A percentile compares a stretch with the other conserved stretches of the same genome.
phyloP scores from a whole-genome alignment of 495 filamentous ascomycete genomes.

The Penicillium maclennaniae region DNA sequence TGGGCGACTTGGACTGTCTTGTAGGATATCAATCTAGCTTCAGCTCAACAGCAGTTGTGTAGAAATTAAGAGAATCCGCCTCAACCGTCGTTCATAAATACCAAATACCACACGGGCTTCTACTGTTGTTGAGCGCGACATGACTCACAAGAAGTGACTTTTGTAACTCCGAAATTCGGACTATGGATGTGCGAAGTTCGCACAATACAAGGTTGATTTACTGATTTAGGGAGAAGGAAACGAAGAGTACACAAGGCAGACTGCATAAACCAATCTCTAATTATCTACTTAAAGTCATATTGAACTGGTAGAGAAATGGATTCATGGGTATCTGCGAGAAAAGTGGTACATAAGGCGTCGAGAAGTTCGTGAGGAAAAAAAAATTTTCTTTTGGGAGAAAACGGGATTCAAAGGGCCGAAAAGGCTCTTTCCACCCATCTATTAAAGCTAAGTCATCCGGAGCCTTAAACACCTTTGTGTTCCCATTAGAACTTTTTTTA shows the following conservation, averaged over 20 bases:
- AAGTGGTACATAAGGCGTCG: conserved; percentile 37
- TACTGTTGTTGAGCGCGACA: no score
- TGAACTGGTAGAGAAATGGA: conserved; percentile 42
- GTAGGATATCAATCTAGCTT: no score
- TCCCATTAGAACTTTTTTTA: conserved; percentile 26
- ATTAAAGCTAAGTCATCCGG: conserved; percentile 32
- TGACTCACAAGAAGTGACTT: no score
- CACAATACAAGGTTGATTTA: neutral
- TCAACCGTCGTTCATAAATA: no score
- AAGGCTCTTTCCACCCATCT: conserved; percentile 34
- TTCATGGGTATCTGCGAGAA: conserved; percentile 48
- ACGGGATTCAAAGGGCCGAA: conserved; percentile 21
- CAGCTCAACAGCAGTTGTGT: neutral
- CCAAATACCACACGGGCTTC: no score
- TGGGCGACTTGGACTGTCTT: no score
- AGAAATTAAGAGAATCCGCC: no score
- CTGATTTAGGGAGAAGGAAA: neutral
- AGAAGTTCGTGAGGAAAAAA: conserved; percentile 28
- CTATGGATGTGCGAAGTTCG: neutral
- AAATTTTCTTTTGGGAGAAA: conserved; percentile 28
- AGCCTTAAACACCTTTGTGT: conserved; percentile 28
- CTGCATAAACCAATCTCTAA: conserved; percentile 28
- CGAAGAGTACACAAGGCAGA: conserved; percentile 13
- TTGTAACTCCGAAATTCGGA: neutral
- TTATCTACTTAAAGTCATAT: conserved; percentile 17